Evolutionary conservation across 768 basidiomycete genomes (phyloP).

Genomic region (Russula dissimulans): DNA sequence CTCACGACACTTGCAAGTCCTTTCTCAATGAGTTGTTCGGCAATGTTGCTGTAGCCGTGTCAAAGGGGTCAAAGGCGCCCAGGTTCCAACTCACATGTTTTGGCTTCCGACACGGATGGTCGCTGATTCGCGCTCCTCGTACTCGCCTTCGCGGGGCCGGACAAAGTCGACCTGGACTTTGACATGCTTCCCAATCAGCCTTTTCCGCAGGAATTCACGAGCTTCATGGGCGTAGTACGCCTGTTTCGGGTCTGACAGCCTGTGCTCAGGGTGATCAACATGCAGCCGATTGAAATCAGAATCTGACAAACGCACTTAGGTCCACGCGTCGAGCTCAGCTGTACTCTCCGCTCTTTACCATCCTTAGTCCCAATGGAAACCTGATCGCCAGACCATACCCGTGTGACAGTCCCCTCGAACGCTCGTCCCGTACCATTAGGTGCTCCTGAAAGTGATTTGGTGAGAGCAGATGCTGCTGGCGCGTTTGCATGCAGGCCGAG

Average conservation of each 20-base stretch:
- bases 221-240: conserved; percentile 87
- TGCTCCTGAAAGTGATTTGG: conserved; percentile 32
- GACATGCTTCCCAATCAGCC: conserved; percentile 82
- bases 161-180: conserved; percentile 82
- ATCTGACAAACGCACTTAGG: conserved; percentile 50
- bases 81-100: conserved; percentile 48
- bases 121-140: conserved; percentile 85
- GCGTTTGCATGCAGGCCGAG: conserved; percentile 58
- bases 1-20: conserved; percentile 85
- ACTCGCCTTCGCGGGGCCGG: conserved; percentile 87
- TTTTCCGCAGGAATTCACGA: conserved; percentile 86
- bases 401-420: conserved; percentile 77
- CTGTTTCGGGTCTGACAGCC: conserved; percentile 78
- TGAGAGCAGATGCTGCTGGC: conserved; percentile 38
- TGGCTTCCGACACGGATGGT: conserved; percentile 80
- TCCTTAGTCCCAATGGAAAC: conserved; percentile 73
- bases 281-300: not conserved
- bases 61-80: not conserved
- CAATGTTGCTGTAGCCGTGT: conserved; percentile 61
- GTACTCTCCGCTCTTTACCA: conserved; percentile 70
- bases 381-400: conserved; percentile 91
- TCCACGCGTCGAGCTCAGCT: conserved; percentile 82
- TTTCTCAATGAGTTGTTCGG: conserved; percentile 89
- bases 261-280: conserved; percentile 25
- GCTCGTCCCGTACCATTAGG: conserved; percentile 37